These are phyloP conservation scores for Pythium rhizo-oryzae DNA, from an alignment of 352 stramenopile species.

Conservation along the genomic window DNA sequence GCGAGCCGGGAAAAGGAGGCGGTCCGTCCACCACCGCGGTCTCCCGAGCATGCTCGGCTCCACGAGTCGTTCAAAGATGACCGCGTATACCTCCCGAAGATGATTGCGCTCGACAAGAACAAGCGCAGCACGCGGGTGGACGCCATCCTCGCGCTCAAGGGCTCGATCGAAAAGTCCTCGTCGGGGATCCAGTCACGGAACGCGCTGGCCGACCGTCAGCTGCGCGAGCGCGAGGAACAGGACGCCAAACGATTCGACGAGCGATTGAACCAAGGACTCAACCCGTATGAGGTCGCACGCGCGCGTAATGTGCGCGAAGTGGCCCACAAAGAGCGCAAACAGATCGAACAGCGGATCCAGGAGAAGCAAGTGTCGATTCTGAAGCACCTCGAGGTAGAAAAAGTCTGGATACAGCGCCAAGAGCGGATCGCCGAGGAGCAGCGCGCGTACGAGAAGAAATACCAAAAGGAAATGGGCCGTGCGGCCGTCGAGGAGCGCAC, in stretches of 20 bases:
- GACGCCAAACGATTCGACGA: constrained; percentile 49
- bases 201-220: constrained; percentile 32
- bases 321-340: constrained; percentile 37
- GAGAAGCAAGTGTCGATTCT: constrained; percentile 58
- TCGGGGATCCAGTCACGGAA: constrained; percentile 52
- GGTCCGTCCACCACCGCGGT: constrained; percentile 2
- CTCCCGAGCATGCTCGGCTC: constrained; percentile 43
- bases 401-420: constrained; percentile 36
- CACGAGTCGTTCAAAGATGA: constrained; percentile 55
- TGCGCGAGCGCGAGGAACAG: constrained; percentile 31
- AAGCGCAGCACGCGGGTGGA: constrained; percentile 44
- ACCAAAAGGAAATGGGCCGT: constrained; percentile 72
- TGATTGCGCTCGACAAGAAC: constrained; percentile 37
- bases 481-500: constrained; percentile 55
- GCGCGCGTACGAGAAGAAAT: constrained; percentile 61
- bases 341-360: constrained; percentile 56
- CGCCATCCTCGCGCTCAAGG: constrained; percentile 64
- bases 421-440: constrained; percentile 46
- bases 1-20: background rate
- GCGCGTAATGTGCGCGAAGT: constrained; percentile 41
- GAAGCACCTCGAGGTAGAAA: constrained; percentile 54
- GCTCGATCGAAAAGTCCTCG: constrained; percentile 50
- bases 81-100: constrained; percentile 47
- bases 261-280: constrained; percentile 68
- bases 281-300: constrained; percentile 78